Evolutionary conservation across 1,284 basidiomycete genomes (phyloP), one percentile per base, ranked within the genome.

Genomic region (Singerocomus rubriflavus): DNA sequence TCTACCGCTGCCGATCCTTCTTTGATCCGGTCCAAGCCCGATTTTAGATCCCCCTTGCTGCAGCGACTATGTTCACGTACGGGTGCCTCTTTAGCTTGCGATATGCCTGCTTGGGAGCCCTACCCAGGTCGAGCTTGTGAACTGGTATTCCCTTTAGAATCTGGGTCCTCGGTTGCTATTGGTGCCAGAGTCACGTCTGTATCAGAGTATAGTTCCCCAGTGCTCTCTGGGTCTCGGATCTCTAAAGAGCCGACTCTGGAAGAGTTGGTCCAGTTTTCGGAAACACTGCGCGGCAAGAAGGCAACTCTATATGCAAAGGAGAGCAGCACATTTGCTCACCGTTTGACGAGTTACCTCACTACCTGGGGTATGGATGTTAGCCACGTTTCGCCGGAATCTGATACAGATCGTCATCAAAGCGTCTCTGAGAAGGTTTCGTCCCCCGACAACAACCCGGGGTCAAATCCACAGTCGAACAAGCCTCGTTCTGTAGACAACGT

Each of bases 321-420:
- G 12, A 82, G 81, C 52, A 91, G 90, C 38, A 81, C 85, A 0
- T 98, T 97, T 62, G 93, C 93, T 0, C 87, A 90, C 44, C 91
- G 95, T 66, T 74, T 98, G 26, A 93, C 92, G 32, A 88, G 85
- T 58, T 95, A 95, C 69, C 78, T 97, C 50, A 90, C 89, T n/a
- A 81, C 88, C 5, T 97, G 94, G 93, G 93, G 93, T 14, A 80
- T 97, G 79, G 91, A 96, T 61, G 86, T 97, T 39, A 86, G 81
- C 46, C 91, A 93, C 68, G 77, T 92, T 33, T 84, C 91, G 5
- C 78, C 79, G 2, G 82, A 83, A 51, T 74, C 74, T 8, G 77
- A 75, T 21, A 68, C 70, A 3, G 82, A 84, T 41, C 71, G 67
- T 56, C 43, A 52, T 49, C 51, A 56, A 55, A 30, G 43, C 53